Conservation (phyloP, 176 grass and related monocot species). For the Oryza australiensis region DNA sequence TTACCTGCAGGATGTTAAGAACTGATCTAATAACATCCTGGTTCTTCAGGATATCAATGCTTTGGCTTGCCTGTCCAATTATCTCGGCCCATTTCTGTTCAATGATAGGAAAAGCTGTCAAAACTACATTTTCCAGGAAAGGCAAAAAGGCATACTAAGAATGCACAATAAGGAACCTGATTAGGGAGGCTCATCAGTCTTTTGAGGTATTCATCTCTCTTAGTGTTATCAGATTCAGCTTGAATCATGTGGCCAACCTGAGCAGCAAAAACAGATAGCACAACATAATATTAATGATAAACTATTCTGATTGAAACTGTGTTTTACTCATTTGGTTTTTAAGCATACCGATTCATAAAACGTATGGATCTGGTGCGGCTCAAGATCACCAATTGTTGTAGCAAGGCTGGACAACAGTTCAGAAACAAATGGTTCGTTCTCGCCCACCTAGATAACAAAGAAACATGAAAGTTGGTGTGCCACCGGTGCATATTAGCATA, state of each 20-base stretch:
- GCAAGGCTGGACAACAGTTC: slow-evolving; percentile 76
- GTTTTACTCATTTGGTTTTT: slow-evolving; percentile 3
- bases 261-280: slow-evolving; percentile 12
- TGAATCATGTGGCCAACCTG: slow-evolving; percentile 99
- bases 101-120: slow-evolving; percentile 35
- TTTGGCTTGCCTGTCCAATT: slow-evolving; percentile 94
- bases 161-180: slow-evolving; percentile 54
- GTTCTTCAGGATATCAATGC: slow-evolving; percentile 97
- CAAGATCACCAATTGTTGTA: slow-evolving; percentile 87
- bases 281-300: slow-evolving; percentile 25
- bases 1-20: slow-evolving; percentile 99
- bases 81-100: slow-evolving; percentile 99
- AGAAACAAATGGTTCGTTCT: slow-evolving; percentile 98
- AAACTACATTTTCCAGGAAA: slow-evolving; percentile 22
- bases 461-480: slow-evolving; percentile 20
- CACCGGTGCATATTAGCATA: not conserved
- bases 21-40: slow-evolving; percentile 96
- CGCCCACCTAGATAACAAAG: slow-evolving; percentile 71
- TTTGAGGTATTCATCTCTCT: slow-evolving; percentile 98
- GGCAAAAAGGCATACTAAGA: not conserved
- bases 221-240: slow-evolving; percentile 86
- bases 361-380: slow-evolving; percentile 98
- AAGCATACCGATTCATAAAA: slow-evolving; percentile 98
- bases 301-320: not conserved
- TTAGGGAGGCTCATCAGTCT: slow-evolving; percentile 99